A percentile compares a stretch with the other conserved stretches of the same genome.
Conservation (phyloP, 2,329 filamentous ascomycete genomes). For the Metarhizium brunneum region DNA sequence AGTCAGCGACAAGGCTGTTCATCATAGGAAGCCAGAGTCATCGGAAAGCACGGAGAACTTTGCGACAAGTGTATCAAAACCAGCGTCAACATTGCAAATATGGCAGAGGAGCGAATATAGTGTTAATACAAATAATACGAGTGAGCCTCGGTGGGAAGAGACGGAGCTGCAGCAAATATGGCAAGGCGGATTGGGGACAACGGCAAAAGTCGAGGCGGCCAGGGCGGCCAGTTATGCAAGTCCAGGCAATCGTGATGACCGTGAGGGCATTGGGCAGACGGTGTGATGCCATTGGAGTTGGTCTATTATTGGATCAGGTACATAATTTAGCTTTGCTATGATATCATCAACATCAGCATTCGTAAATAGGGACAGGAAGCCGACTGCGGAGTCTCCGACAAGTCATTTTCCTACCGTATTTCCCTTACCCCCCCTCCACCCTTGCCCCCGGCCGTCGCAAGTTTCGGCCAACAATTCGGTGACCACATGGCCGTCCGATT, state of each 20-base stretch:
- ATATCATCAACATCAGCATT: too few species aligned
- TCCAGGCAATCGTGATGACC: background rate
- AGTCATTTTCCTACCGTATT: too few species aligned
- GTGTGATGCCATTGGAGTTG: background rate
- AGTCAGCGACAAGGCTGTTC: background rate
- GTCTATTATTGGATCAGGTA: too few species aligned
- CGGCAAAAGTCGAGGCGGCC: conserved; percentile 1
- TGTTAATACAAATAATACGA: background rate
- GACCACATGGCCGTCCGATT: background rate
- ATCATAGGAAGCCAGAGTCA: background rate
- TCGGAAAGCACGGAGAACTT: conserved; percentile 3
- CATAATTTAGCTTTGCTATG: too few species aligned
- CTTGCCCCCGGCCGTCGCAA: too few species aligned
- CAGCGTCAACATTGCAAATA: conserved; percentile 1
- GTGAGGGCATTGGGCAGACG: background rate
- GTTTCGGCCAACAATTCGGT: too few species aligned
- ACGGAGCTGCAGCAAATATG: background rate
- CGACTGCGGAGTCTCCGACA: too few species aligned
- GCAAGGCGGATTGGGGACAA: conserved; percentile 1
- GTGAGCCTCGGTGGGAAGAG: background rate
- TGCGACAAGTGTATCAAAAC: background rate
- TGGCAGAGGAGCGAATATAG: conserved; percentile 6
- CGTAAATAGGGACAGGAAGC: too few species aligned
- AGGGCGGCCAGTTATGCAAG: background rate
- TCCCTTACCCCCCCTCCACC: too few species aligned